Base-by-base conservation (phyloP, 2,329 filamentous ascomycete species). In the Myriosclerotinia scirpicola region DNA sequence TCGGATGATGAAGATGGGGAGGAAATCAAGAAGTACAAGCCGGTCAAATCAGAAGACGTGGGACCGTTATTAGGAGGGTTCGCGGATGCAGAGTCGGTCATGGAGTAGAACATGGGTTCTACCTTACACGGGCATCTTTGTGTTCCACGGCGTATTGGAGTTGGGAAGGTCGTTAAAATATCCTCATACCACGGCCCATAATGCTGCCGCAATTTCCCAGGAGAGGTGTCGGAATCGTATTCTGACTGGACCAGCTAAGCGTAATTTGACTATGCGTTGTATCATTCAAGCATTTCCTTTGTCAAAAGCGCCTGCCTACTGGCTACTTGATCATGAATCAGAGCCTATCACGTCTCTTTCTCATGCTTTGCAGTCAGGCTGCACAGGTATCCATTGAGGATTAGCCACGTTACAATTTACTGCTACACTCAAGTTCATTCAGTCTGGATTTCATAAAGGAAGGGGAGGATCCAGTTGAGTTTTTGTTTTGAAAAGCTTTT, bases 241-340 rank as follows among this genome's bases (percentile, higher is more conserved):
- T 75, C 69, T 75, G 68, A 75, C 73, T 75, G 74, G 74, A 73
- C 71, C 69, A 75, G 72, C 71, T 72, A 74, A 75, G 73, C 74
- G 72, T 72, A 70, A 71, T 73, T 71, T 73, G 70, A 68, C 70
- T 73, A 74, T 76, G 74, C 73, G 73, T 74, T 76, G 75, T 76
- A 75, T 75, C 72, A 74, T 73, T 75, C 71, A 71, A 75, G 71
- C 74, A 73, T 75, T 71, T 72, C 71, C 68, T 73, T 74, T 74
- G 67, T 75, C 69, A 71, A 74, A 67, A 73, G 70, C 72, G 74
- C 73, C 69, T 73, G 71, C 69, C 75, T 69, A 76, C 73, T 76
- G 74, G 74, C 69, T 75, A 68, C 68, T 72, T 56, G 55, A 65
- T 66, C 59, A 67, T 69, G 67, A 64, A 59, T 65, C 66, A 71